Base-by-base conservation (phyloP, 495 filamentous ascomycete genomes). In the Penicillium coprophilum region DNA sequence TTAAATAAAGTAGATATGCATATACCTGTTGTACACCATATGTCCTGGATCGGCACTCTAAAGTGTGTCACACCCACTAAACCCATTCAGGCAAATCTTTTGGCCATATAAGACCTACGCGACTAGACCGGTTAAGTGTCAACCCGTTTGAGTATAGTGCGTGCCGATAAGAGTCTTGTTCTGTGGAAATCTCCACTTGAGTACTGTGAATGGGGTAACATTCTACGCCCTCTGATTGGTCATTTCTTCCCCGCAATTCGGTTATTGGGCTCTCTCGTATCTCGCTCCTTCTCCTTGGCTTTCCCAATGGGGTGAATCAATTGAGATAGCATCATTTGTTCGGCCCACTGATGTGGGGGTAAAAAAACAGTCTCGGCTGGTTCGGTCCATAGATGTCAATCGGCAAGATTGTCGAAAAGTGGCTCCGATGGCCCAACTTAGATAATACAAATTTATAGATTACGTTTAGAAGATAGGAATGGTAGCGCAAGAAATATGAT, bases 21-120 rank as follows among this genome's bases (percentile, higher is more conserved):
- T 43, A 30, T 40, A 50, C 36, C n/a, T n/a, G n/a, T n/a, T n/a
- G 10, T 36, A 57, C n/a, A 24, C 30, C 6, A 24, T 24, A 47
- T 20, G 20, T 39, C 13, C 13, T 32, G 28, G 24, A 19, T 28
- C 13, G 30, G 17, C 27, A 36, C 32, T 15, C 17, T 31, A 7
- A 15, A 12, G 15, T 19, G 7, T 11, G 6, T 10, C 11, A 3
- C 21, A 0, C 32, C 32, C 13, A 6, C 57, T 50, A 55, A 30
- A 19, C 27, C 57, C 0, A 24, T 46, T 41, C 21, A 8, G 51
- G 57, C 24, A 59, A 59, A 31, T 45, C 23, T 59, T 59, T 36
- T 28, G 57, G 11, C 57, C 57, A 59, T 3, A 44, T 7, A 27
- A 0, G 24, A 19, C 19, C 7, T 20, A 21, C 39, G n/a, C 2